Evolutionary conservation across 2,329 filamentous ascomycete genomes (phyloP).

Genomic region (Pseudogymnoascus sp.): DNA sequence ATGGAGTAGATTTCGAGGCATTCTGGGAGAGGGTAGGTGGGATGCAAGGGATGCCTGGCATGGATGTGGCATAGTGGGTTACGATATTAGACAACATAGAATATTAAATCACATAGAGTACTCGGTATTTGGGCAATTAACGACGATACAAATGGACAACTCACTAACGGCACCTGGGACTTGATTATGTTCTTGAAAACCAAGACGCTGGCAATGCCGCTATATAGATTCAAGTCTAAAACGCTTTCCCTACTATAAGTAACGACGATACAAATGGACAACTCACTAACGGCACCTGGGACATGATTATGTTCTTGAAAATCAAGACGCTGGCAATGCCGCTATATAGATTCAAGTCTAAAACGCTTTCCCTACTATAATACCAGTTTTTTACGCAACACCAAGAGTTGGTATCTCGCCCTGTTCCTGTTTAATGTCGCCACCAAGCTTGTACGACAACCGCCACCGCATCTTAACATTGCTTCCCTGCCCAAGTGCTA

Average conservation of each 20-base stretch:
- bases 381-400: conserved; percentile 44
- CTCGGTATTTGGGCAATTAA: background rate
- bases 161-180: background rate
- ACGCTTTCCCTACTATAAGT: conserved; percentile 6
- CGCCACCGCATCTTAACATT: conserved; percentile 88
- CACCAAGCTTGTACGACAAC: conserved; percentile 65
- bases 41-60: conserved; percentile 46
- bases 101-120: background rate
- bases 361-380: conserved; percentile 6
- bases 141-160: background rate
- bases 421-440: conserved; percentile 63
- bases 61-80: conserved; percentile 25
- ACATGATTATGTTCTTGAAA: background rate
- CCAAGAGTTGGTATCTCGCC: conserved; percentile 76
- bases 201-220: conserved; percentile 6
- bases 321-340: conserved; percentile 6
- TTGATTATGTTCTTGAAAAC: background rate
- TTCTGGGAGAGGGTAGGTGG: conserved; percentile 67
- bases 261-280: background rate
- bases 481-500: conserved; percentile 61
- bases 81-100: background rate
- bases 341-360: conserved; percentile 7
- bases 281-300: background rate
- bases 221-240: conserved; percentile 8
- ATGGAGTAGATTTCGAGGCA: conserved; percentile 73